Base-by-base conservation (phyloP, 2,329 filamentous ascomycete species). In the Ambrosiella xylebori region DNA sequence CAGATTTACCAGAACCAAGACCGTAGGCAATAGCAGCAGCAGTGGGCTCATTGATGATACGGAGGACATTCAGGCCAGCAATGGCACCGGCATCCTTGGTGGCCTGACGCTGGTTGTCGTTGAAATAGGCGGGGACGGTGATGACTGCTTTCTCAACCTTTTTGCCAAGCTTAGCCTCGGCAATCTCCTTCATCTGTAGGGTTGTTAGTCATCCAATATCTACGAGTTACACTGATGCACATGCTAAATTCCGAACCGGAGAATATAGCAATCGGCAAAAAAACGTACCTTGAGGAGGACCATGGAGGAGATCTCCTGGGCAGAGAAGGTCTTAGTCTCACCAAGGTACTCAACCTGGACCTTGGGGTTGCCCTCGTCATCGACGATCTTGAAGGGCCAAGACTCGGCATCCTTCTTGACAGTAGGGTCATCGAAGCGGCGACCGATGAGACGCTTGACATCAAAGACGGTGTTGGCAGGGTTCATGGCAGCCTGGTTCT, bases 401-500 rank as follows among this genome's bases (percentile, higher is more conserved):
- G 89, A 93, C 79, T 96, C 87, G 69, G 93, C 85, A 74, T 97
- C 90, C 82, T 96, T 96, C 85, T 95, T 96, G 73, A 97, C 93
- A 65, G 87, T 90, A 65, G 88, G 85, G 74, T 97, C 93, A 69
- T 93, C 88, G 73, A 86, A 96, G 71, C 89, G 84, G 71, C 93
- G 87, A 74, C 93, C 93, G 73, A 98, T 97, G 69, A 98, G 81
- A 78, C 93, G 93, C 86, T 97, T 98, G 82, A 95, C 87, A 76
- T 98, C 93, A 78, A 97, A 98, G 76, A 98, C 81, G 67, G 93
- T 98, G 81, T 97, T 97, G 71, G 75, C 75, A 63, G 93, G 93
- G 87, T 98, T 98, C 88, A 97, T 95, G 70, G 93, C 91, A 71
- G 91, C 93, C 84, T 96, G 90, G 81, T 98, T 98, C 87, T 97